Evolutionary conservation across 169 alveolate genomes (phyloP).

Genomic region (Plasmodium berghei): DNA sequence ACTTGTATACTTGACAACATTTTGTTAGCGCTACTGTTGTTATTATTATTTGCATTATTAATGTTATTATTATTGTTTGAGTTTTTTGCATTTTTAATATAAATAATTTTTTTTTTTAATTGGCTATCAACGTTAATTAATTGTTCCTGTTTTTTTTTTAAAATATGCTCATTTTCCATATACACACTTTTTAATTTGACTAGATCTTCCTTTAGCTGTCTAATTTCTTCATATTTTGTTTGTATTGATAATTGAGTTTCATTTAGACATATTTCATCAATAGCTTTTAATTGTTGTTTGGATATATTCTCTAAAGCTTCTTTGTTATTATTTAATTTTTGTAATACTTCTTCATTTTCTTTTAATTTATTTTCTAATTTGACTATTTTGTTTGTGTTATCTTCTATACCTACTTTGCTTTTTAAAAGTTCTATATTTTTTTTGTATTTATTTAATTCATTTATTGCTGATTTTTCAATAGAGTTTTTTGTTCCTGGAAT

Average conservation of each 20-base stretch:
- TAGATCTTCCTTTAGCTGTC: slow-evolving; percentile 55
- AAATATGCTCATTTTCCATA: slow-evolving; percentile 46
- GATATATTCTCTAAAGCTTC: slow-evolving; percentile 63
- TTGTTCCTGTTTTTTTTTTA: slow-evolving; percentile 72
- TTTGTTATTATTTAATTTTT: slow-evolving; percentile 61
- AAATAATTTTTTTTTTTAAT: slow-evolving; percentile 51
- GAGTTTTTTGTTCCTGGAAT: slow-evolving; percentile 34
- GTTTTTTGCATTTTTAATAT: slow-evolving; percentile 41
- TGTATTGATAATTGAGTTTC: slow-evolving; percentile 73
- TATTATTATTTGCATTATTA: slow-evolving; percentile 14
- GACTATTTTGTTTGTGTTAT: slow-evolving; percentile 64
- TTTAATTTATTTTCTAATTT: slow-evolving; percentile 60
- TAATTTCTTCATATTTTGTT: slow-evolving; percentile 73
- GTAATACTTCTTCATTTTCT: slow-evolving; percentile 72
- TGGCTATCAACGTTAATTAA: slow-evolving; percentile 55
- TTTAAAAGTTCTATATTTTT: slow-evolving; percentile 62
- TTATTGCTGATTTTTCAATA: slow-evolving; percentile 64
- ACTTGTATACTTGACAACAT: slow-evolving; percentile 32
- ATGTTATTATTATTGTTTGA: background rate
- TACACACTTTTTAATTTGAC: slow-evolving; percentile 46
- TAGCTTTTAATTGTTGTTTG: slow-evolving; percentile 62
- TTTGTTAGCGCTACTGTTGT: slow-evolving; percentile 21
- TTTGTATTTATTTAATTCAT: slow-evolving; percentile 58
- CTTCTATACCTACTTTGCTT: slow-evolving; percentile 72
- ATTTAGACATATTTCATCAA: slow-evolving; percentile 68